Evolutionary conservation across 768 basidiomycete species (phyloP).

Genomic region (Boletus edulis): DNA sequence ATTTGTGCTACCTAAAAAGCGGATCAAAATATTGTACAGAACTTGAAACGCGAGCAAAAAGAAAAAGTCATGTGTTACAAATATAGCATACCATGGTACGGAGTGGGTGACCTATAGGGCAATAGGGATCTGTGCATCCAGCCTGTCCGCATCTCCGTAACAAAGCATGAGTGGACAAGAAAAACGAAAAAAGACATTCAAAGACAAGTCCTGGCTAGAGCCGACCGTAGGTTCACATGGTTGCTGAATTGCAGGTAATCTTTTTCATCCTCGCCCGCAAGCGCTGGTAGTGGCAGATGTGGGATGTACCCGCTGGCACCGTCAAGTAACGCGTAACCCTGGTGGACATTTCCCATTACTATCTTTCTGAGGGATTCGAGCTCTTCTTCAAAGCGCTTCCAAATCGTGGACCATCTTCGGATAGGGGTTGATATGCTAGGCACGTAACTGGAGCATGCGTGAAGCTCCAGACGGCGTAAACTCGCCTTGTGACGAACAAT

Average conservation of each 20-base stretch:
- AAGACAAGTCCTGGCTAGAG: background rate
- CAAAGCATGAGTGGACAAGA: background rate
- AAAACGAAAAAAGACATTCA: background rate
- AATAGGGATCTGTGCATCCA: too few species aligned
- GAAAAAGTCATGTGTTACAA: too few species aligned
- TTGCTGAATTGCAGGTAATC: slow-evolving; percentile 6
- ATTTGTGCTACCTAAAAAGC: too few species aligned
- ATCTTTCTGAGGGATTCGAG: slow-evolving; percentile 22
- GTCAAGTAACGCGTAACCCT: slow-evolving; percentile 27
- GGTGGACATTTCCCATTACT: slow-evolving; percentile 11
- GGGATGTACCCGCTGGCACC: slow-evolving; percentile 21
- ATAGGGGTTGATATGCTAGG: slow-evolving; percentile 8
- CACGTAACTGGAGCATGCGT: slow-evolving; percentile 27
- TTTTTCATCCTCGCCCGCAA: slow-evolving; percentile 14
- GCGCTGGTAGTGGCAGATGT: slow-evolving; percentile 7
- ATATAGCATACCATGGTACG: too few species aligned
- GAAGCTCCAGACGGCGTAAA: slow-evolving; percentile 24
- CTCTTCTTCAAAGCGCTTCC: slow-evolving; percentile 23
- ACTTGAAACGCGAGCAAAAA: too few species aligned
- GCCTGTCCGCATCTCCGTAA: too few species aligned
- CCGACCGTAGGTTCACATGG: slow-evolving; percentile 11
- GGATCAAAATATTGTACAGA: too few species aligned
- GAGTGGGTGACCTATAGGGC: too few species aligned
- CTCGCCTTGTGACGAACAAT: slow-evolving; percentile 29
- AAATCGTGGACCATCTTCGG: slow-evolving; percentile 29